Percentiles rank a stretch among this genome's conserved stretches.
Evolutionary conservation across 176 grass and related monocot genomes (phyloP).

Genomic region (Triticum dicoccoides): DNA sequence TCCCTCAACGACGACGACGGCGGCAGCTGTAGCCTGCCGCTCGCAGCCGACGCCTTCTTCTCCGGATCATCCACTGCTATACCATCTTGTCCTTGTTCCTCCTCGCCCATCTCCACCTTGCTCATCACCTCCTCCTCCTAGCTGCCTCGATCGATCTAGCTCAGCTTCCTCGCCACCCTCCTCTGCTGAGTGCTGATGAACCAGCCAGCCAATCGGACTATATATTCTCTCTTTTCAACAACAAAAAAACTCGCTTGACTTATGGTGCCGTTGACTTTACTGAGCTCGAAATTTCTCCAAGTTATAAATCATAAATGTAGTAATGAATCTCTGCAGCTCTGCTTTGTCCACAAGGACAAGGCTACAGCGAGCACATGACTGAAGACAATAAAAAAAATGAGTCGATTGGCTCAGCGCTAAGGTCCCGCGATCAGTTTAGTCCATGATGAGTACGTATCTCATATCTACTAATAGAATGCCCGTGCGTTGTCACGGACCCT

Average conservation of each 20-base stretch:
- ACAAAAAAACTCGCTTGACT: not conserved
- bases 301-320: not conserved
- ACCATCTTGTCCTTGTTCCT: not conserved
- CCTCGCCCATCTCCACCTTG: not conserved
- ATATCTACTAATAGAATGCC: no score
- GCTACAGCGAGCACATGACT: not conserved
- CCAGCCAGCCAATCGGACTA: not conserved
- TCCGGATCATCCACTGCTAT: not conserved
- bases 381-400: not conserved
- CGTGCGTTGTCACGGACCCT: no score
- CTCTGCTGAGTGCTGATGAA: not conserved
- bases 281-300: not conserved
- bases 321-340: not conserved
- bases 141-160: not conserved
- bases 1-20: slow-evolving; percentile 9
- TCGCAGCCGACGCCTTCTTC: not conserved
- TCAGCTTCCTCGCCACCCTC: not conserved
- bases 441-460: no score
- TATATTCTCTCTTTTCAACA: not conserved
- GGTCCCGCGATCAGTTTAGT: not conserved
- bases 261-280: not conserved
- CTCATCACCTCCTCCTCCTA: not conserved
- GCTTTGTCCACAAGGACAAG: not conserved
- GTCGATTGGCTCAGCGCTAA: not conserved
- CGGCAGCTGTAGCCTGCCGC: not conserved